phyloP scores from a whole-genome alignment of 108 stramenopile species.

The Nannochloropsis salina region DNA sequence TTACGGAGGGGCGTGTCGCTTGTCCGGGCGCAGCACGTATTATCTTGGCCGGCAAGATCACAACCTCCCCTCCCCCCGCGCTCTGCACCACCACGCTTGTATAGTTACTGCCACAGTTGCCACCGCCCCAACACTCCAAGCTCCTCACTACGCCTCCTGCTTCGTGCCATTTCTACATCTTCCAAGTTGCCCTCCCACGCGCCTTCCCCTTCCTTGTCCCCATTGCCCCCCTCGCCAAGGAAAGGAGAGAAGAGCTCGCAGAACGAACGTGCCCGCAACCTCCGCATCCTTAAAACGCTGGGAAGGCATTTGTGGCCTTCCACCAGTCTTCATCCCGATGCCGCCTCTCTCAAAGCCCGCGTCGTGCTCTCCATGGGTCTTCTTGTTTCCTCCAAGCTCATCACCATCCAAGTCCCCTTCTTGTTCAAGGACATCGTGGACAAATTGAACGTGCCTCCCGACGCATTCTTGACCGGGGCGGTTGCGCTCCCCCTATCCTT shows the following conservation, averaged over 20 bases:
- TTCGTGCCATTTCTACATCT: not conserved
- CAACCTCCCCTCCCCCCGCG: not conserved
- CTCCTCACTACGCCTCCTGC: not conserved
- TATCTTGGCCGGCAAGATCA: not conserved
- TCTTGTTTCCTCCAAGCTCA: constrained; percentile 81
- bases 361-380: constrained; percentile 71
- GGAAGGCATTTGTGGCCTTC: not conserved
- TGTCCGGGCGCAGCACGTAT: not conserved
- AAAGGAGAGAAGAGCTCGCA: not conserved
- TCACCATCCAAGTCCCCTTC: constrained; percentile 89
- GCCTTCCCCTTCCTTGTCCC: not conserved
- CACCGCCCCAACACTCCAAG: not conserved
- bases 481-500: constrained; percentile 54
- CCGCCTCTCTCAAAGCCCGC: constrained; percentile 50
- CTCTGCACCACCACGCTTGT: not conserved
- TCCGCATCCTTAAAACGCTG: constrained; percentile 8
- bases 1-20: not conserved
- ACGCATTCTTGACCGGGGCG: constrained; percentile 27
- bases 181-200: not conserved
- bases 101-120: not conserved
- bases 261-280: constrained; percentile 2
- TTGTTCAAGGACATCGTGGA: constrained; percentile 90
- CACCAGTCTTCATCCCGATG: constrained; percentile 23
- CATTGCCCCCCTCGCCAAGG: not conserved
- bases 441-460: constrained; percentile 37